Base-by-base conservation (phyloP, 768 basidiomycete species). In the Phaffia australis region DNA sequence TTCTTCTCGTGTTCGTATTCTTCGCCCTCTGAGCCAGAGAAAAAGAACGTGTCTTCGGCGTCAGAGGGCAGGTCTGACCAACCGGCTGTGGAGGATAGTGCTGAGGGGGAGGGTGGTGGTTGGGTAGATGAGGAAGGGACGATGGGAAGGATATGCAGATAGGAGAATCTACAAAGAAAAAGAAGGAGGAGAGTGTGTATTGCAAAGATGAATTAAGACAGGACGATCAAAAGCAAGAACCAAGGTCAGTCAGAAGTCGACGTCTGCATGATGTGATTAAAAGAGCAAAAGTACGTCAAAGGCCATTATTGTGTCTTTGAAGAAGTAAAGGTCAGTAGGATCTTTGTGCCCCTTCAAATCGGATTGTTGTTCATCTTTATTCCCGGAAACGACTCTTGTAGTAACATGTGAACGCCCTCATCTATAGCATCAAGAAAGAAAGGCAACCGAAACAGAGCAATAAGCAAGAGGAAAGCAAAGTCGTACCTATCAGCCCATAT, bases 31-130 rank as follows among this genome's bases (percentile, higher is more conserved):
- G 80, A 79, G 0, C 81, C 81, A 0, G 83, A 80, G 69, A 92
- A 81, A 77, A 87, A 88, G 76, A 90, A 93, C 0, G 82, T 86
- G 70, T 93, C 89, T 77, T 92, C 90, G 5, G 83, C 74, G 72
- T 92, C 89, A 0, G 89, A 90, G 5, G 89, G 85, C 2, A 92
- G 81, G 74, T 89, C 86, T 0, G 85, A 86, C 89, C 89, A 92
- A 9, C 87, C 87, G 3, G 71, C 69, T 29, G 71, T 71, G 0
- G 70, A 69, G 14, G 60, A 68, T 8, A 80, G 76, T 2, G 83
- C 81, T 0, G 84, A 83, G 27, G 74, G 75, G 0, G 66, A 69
- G 56, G 68, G 30, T 51, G 69, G 58, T 59, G n/a, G 32, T 54
- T 19, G 42, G 80, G 21, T 30, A 32, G 63, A 5, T 51, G 23